Percentiles rank a stretch among this genome's conserved stretches.
Conservation (phyloP, 208 protist genomes). For the Trypanosoma brucei region DNA sequence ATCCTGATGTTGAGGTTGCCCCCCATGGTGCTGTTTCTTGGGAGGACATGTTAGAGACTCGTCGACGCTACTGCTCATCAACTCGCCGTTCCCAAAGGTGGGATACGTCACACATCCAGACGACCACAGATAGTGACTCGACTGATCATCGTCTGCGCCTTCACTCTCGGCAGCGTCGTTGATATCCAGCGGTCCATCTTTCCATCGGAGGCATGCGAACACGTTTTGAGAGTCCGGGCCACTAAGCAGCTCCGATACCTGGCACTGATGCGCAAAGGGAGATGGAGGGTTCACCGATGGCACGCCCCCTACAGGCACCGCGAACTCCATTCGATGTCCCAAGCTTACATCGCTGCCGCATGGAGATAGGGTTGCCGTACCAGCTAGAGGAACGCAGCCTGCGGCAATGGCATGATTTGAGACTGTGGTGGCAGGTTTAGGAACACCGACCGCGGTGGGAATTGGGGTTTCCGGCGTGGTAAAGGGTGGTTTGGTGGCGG, state of each 20-base stretch:
- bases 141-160: not conserved
- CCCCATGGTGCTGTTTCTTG: not conserved
- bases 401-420: not conserved
- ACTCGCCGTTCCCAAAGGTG: not conserved
- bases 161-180: not conserved
- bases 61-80: not conserved
- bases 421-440: not conserved
- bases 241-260: not conserved
- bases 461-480: not conserved
- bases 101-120: not conserved
- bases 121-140: not conserved
- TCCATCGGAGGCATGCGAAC: not conserved
- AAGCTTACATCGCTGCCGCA: not conserved
- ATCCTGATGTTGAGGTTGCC: not conserved
- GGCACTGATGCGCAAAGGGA: not conserved
- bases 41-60: not conserved
- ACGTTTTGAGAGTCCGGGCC: not conserved
- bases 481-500: too few species aligned
- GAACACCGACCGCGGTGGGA: not conserved
- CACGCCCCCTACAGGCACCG: too few species aligned
- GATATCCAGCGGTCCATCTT: not conserved
- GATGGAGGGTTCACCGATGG: not conserved
- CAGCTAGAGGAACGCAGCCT: not conserved
- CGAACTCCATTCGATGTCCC: not conserved
- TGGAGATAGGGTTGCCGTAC: not conserved